Evolutionary conservation across 1,284 basidiomycete genomes (phyloP).

Genomic region (Heterobasidion annosum): DNA sequence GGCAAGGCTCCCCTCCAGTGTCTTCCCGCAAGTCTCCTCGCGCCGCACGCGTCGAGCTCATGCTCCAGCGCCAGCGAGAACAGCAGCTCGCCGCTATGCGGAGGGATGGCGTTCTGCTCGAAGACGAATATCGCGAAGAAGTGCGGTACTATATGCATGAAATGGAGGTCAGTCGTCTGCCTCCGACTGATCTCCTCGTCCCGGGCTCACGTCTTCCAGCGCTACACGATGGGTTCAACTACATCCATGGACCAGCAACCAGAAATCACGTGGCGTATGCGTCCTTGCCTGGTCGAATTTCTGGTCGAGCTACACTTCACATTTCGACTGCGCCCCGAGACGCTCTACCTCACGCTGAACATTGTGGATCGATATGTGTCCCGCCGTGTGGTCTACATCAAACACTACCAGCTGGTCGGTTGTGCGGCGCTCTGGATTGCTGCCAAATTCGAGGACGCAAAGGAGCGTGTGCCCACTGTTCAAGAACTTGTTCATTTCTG

Average conservation of each 20-base stretch:
- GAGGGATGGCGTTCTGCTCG: conserved; percentile 62
- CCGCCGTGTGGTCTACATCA: conserved; percentile 96
- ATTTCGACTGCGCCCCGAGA: conserved; percentile 94
- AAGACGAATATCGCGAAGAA: conserved; percentile 94
- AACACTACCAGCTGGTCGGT: conserved; percentile 98
- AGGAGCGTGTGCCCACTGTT: conserved; percentile 95
- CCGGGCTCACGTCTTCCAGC: conserved; percentile 32
- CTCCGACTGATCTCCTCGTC: conserved; percentile 10
- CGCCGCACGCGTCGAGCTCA: conserved; percentile 45
- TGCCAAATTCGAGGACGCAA: conserved; percentile 98
- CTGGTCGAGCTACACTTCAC: conserved; percentile 98
- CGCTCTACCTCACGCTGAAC: conserved; percentile 96
- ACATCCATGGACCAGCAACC: conserved; percentile 99
- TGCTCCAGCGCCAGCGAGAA: conserved; percentile 60
- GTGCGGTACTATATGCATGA: conserved; percentile 90
- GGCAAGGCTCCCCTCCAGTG: conserved; percentile 35
- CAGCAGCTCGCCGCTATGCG: conserved; percentile 58
- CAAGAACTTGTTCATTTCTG: conserved; percentile 93
- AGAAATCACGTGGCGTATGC: conserved; percentile 96
- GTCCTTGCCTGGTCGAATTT: conserved; percentile 98
- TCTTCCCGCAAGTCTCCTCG: conserved; percentile 54
- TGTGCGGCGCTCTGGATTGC: conserved; percentile 99
- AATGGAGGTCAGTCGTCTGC: conserved; percentile 79
- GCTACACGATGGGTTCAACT: conserved; percentile 78
- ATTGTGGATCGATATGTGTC: conserved; percentile 99